Evolutionary conservation across 2,329 filamentous ascomycete genomes (phyloP).

Genomic region (Sodiomyces alkalinus): DNA sequence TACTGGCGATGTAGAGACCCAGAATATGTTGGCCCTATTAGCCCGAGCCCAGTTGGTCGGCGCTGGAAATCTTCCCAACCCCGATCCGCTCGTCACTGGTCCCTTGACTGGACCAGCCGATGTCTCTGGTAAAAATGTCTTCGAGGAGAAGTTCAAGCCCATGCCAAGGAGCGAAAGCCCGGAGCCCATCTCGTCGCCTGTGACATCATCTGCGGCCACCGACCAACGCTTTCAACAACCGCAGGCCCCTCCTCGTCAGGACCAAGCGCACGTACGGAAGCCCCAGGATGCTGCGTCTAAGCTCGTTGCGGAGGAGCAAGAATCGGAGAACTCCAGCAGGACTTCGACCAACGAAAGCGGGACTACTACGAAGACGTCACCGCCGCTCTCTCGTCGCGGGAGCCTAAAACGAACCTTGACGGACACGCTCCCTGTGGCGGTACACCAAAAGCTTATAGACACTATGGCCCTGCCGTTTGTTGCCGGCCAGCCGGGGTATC

Average conservation of each 20-base stretch:
- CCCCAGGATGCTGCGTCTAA: slow-evolving; percentile 5
- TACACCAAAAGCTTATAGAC: slow-evolving; percentile 76
- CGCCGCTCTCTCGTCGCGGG: slow-evolving; percentile 43
- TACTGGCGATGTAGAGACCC: slow-evolving; percentile 70
- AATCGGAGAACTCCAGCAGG: slow-evolving; percentile 35
- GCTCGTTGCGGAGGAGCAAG: slow-evolving; percentile 11
- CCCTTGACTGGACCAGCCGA: slow-evolving; percentile 72
- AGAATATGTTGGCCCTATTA: slow-evolving; percentile 81
- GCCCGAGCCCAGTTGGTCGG: slow-evolving; percentile 68
- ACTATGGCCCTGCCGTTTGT: slow-evolving; percentile 71
- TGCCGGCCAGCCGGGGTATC: slow-evolving; percentile 25
- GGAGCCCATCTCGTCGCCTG: slow-evolving; percentile 24
- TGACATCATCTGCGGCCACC: slow-evolving; percentile 19
- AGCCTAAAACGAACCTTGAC: slow-evolving; percentile 78
- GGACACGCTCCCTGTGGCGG: slow-evolving; percentile 56
- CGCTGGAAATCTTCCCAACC: slow-evolving; percentile 42
- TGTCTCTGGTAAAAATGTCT: slow-evolving; percentile 60
- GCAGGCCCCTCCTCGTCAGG: no score
- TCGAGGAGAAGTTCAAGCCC: slow-evolving; percentile 78
- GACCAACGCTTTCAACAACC: no score
- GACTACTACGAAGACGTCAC: slow-evolving; percentile 34
- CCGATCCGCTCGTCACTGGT: slow-evolving; percentile 26
- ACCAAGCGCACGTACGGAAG: no score
- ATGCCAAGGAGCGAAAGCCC: slow-evolving; percentile 36
- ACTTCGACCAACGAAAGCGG: slow-evolving; percentile 41